phyloP scores from a whole-genome alignment of 1,139 yeast genomes.

The Hyphopichia buzzinii region DNA sequence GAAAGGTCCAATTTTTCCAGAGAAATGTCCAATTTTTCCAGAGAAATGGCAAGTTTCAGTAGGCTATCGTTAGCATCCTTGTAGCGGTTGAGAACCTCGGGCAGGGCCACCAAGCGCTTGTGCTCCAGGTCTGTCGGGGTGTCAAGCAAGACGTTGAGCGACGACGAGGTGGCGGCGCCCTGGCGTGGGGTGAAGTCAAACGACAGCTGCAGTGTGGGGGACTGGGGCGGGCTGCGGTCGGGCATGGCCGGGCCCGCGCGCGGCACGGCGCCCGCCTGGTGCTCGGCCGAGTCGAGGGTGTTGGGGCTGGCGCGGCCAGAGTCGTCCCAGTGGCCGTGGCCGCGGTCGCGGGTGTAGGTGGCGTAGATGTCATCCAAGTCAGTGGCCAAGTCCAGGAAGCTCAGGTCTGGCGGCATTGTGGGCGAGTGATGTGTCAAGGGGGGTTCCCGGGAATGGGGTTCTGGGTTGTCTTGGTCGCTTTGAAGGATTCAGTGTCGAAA shows the following conservation, averaged over 20 bases:
- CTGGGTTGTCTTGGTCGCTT: no score
- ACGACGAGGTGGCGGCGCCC: conserved; percentile 31
- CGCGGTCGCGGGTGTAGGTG: conserved; percentile 18
- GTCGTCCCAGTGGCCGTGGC: conserved; percentile 10
- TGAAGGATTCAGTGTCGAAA: no score
- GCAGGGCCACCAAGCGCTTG: conserved; percentile 10
- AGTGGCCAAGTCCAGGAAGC: conserved; percentile 24
- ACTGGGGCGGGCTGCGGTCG: conserved; percentile 21
- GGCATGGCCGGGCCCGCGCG: conserved; percentile 5
- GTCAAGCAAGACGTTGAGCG: conserved; percentile 38
- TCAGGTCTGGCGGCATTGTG: no score
- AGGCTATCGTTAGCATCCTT: not conserved
- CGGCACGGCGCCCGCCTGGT: conserved; percentile 3
- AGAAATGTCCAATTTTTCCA: not conserved
- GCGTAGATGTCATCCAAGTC: conserved; percentile 36
- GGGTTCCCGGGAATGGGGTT: no score
- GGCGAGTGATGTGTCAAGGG: no score
- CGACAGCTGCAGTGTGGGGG: conserved; percentile 25
- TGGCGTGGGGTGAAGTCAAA: conserved; percentile 27
- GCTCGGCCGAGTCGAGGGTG: conserved; percentile 28
- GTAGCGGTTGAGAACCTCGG: conserved; percentile 4
- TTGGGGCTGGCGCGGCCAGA: conserved; percentile 18
- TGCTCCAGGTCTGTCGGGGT: conserved; percentile 23
- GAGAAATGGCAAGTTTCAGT: not conserved
- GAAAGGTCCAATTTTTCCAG: not conserved